Evolutionary conservation across 2,329 filamentous ascomycete genomes (phyloP).

Genomic region (Calonectria leucothoes): DNA sequence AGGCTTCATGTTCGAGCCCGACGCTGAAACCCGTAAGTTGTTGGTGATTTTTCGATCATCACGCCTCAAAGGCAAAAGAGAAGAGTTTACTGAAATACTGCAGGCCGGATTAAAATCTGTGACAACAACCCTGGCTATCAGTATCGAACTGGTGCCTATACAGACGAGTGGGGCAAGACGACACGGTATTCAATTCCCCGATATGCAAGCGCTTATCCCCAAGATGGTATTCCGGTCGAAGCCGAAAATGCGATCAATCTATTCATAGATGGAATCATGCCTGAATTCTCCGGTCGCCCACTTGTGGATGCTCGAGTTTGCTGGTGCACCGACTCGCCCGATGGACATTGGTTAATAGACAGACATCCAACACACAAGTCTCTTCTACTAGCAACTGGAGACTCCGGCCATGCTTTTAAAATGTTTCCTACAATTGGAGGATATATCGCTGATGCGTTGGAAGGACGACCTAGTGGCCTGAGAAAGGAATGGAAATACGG

Average conservation of each 20-base stretch:
- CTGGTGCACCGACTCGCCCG: conserved; percentile 42
- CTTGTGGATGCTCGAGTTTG: conserved; percentile 37
- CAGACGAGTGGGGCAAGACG: neutral
- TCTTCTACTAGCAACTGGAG: conserved; percentile 36
- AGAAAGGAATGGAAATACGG: conserved; percentile 35
- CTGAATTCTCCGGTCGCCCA: conserved; percentile 38
- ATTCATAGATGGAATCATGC: conserved; percentile 32
- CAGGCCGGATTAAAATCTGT: conserved; percentile 26
- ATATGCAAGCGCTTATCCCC: conserved; percentile 19
- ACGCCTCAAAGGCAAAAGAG: neutral
- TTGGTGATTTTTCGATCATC: too few species aligned
- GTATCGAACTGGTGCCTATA: conserved; percentile 7
- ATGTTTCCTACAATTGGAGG: conserved; percentile 42
- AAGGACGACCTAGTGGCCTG: conserved; percentile 27
- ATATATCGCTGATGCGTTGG: conserved; percentile 37
- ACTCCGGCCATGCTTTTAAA: conserved; percentile 43
- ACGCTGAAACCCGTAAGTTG: conserved; percentile 20
- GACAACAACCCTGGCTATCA: conserved; percentile 27
- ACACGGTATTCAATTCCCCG: conserved; percentile 20
- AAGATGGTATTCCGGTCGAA: conserved; percentile 23
- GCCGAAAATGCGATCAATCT: conserved; percentile 3
- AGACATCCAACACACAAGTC: conserved; percentile 29
- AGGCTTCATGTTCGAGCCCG: conserved; percentile 26
- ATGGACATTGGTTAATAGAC: conserved; percentile 40
- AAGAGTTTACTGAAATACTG: neutral